Evolutionary conservation across 148 eudicot species (phyloP), one percentile per base, ranked within the genome.

Genomic region (Nepenthes gracilis): DNA sequence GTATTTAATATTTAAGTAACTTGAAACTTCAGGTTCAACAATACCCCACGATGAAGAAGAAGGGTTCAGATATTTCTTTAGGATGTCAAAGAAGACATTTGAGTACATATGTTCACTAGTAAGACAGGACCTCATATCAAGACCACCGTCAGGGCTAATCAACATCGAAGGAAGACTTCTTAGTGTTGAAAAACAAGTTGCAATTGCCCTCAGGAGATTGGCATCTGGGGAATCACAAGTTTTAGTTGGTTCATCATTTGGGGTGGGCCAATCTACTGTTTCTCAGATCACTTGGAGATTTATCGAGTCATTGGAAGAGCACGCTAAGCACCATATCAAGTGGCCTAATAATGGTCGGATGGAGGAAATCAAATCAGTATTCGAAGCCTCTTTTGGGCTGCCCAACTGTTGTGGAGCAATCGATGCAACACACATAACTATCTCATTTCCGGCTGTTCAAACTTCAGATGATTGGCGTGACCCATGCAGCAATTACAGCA

Each of bases 141-240:
- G 99, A 63, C 99, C 99, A 0, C 99, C 99, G 32, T 94, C 99
- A 32, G 99, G 99, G 23, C 79, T 94, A 55, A 94, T 94, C 61
- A 94, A 94, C 78, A 94, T 94, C 34, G 99, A 94, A 70, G 99
- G 99, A 59, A 78, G 99, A 63, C 97, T 94, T 54, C 85, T 94
- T 15, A 94, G 95, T 75, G 99, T 94, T 3, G 99, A 94, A 73
- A 94, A 94, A 68, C 99, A 94, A 80, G 99, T 94, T 58, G 99
- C 99, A 1, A 94, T 89, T 49, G 99, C 95, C 6, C 64, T 94
- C 56, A 72, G 95, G 63, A 79, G 99, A 69, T 77, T 94, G 62
- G 99, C 97, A 64, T 89, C 97, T 1, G 99, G 99, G 4, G 97
- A 94, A 58, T 89, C 99, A 49, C 99, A 94, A 61, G 97, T 94